These are phyloP conservation scores for Calonectria pseudoreteaudii DNA, from an alignment of 2,329 filamentous ascomycete genomes.

Conservation along the genomic window DNA sequence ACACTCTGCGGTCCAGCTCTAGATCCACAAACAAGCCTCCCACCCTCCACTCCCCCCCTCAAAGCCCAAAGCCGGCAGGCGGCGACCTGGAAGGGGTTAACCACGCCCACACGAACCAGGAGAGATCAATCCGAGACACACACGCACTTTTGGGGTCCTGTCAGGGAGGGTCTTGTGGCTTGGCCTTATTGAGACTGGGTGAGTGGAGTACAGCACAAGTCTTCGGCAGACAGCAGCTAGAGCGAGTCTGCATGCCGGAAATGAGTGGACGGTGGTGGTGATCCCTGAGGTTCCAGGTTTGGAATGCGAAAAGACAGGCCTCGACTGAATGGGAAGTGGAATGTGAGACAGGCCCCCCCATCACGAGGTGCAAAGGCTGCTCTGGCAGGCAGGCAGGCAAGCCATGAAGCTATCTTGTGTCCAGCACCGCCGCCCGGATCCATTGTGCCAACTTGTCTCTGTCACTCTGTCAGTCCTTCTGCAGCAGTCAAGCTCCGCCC, in stretches of 20 bases:
- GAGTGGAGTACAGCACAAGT: neutral
- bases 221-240: neutral
- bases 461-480: neutral
- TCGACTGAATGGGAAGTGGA: neutral
- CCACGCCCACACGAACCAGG: neutral
- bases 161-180: neutral
- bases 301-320: neutral
- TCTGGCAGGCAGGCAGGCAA: neutral
- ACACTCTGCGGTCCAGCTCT: neutral
- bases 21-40: neutral
- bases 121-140: neutral
- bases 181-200: slow-evolving; percentile 1
- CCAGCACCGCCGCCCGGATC: neutral
- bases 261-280: slow-evolving; percentile 2
- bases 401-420: neutral
- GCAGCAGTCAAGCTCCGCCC: neutral
- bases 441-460: neutral
- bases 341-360: neutral
- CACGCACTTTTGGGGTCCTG: too few relatives aligned
- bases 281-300: neutral
- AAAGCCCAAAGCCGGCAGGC: neutral
- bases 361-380: neutral
- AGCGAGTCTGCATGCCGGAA: slow-evolving; percentile 8
- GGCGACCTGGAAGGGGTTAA: neutral
- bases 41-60: too few relatives aligned